phyloP scores from a whole-genome alignment of 2,329 filamentous ascomycete species.

The Uncinocarpus reesii region DNA sequence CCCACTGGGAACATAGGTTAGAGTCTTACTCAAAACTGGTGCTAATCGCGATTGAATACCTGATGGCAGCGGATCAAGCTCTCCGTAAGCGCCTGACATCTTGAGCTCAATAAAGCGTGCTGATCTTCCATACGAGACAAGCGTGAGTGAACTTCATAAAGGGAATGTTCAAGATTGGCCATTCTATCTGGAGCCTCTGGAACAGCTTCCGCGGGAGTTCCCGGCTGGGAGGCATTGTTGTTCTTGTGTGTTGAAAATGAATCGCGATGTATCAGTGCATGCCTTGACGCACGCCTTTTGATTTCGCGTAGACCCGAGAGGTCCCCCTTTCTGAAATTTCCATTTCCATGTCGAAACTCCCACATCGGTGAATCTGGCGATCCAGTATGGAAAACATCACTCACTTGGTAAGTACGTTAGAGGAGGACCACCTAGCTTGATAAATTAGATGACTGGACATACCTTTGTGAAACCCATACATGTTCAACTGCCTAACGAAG shows the following conservation, averaged over 20 bases:
- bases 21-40: background rate
- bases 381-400: conserved; percentile 94
- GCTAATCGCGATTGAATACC: conserved; percentile 34
- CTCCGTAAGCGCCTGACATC: conserved; percentile 72
- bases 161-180: conserved; percentile 63
- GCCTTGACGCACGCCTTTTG: conserved; percentile 83
- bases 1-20: conserved; percentile 49
- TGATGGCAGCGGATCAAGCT: conserved; percentile 63
- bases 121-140: conserved; percentile 76
- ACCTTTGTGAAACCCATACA: conserved; percentile 99
- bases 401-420: conserved; percentile 49
- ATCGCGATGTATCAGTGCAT: conserved; percentile 86
- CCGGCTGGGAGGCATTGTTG: conserved; percentile 62
- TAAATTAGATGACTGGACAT: conserved; percentile 18
- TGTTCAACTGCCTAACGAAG: conserved; percentile 94
- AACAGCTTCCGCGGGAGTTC: conserved; percentile 73
- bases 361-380: conserved; percentile 87
- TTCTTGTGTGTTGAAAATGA: conserved; percentile 71
- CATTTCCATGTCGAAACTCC: conserved; percentile 98
- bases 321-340: conserved; percentile 92
- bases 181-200: conserved; percentile 71
- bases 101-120: conserved; percentile 65
- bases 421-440: conserved; percentile 3
- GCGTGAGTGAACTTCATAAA: conserved; percentile 69
- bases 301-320: conserved; percentile 86